Base-by-base conservation (phyloP, 805 yeast genomes). In the Cyberlindnera meyerae region DNA sequence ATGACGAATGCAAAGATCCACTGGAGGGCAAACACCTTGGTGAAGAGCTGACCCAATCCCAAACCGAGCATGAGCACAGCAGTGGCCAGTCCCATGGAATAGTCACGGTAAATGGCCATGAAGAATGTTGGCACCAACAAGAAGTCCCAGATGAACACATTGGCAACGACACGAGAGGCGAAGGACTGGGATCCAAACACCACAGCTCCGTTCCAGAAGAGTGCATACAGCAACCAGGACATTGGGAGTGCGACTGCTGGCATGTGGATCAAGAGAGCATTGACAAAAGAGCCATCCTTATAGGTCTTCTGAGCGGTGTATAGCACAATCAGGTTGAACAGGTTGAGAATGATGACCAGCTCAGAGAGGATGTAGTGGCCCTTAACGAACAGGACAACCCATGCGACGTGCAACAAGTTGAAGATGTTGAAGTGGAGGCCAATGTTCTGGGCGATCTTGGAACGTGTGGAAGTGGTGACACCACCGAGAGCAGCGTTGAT, bases 141-240 rank as follows among this genome's bases (percentile, higher is more conserved):
- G 62, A 82, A 80, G 55, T 76, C 79, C 95, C 95, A 86, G 52
- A 85, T 74, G 45, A 82, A 66, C 24, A 84, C 57, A 57, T 85
- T 84, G 35, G 90, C 85, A 16, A 84, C 43, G 34, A 85, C 60
- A 41, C 94, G 70, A 12, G 86, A 77, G 15, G 73, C 60, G n/a
- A 81, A 57, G 18, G 65, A 57, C 49, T 73, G 71, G 37, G 72
- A 72, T 11, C 50, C 57, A 17, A 49, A 41, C 11, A 82, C 73
- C 20, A 80, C 81, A 2, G 94, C 88, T 31, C 94, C 94, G 54
- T 82, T 82, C 95, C 95, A 86, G 66, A 84, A 82, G 26, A 85
- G 55, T 17, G 78, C 79, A 52, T 77, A 82, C 40, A 82, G 55
- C 25, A 79, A 61, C 95, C 95, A 86, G 22, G 82, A 68, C 37